Evolutionary conservation across 192 early-diverging fungal species (phyloP).

Genomic region (Kappamyces sp.): DNA sequence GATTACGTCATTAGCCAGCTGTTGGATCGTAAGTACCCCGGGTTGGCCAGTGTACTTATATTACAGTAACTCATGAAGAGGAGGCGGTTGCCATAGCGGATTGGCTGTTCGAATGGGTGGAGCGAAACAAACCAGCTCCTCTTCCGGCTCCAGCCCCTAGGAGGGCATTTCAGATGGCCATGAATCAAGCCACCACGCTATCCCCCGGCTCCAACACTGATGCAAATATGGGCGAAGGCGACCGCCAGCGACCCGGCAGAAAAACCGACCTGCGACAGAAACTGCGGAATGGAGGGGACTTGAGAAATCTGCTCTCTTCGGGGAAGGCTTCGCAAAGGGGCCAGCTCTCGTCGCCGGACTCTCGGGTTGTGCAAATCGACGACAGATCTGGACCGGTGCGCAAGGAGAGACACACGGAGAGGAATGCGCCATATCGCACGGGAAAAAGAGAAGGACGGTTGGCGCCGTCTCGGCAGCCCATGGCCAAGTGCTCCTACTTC

Average conservation of each 20-base stretch:
- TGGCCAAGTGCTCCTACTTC: slow-evolving; percentile 5
- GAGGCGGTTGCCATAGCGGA: slow-evolving; percentile 12
- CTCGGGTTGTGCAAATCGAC: not conserved
- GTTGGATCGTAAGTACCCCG: not conserved
- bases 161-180: slow-evolving; percentile 10
- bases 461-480: no score
- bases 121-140: not conserved
- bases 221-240: not conserved
- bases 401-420: not conserved
- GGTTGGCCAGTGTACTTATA: not conserved
- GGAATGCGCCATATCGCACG: no score
- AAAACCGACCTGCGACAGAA: no score
- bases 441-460: no score
- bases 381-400: slow-evolving; percentile 4
- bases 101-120: slow-evolving; percentile 16
- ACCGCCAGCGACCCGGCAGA: not conserved
- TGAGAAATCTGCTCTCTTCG: slow-evolving; percentile 4
- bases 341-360: slow-evolving; percentile 3
- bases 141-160: not conserved
- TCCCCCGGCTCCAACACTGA: not conserved
- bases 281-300: not conserved
- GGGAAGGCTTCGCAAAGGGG: not conserved
- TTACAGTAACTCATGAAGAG: slow-evolving; percentile 6
- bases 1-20: slow-evolving; percentile 12
- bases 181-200: slow-evolving; percentile 2